Conservation (phyloP, 106 monocot genomes). For the Gastrodia elata region DNA sequence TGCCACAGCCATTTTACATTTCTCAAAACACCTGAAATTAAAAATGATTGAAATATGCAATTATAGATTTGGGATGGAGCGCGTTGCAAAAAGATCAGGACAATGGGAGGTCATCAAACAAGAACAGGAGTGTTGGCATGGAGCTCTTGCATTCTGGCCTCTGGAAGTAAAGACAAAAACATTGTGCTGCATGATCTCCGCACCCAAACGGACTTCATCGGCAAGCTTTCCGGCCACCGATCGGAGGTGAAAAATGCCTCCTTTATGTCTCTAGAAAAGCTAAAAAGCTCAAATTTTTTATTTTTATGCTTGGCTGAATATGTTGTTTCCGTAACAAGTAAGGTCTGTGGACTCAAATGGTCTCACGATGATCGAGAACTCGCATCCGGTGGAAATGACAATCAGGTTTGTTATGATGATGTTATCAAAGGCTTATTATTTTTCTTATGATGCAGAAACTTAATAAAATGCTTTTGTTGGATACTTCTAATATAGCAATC, state of each 20-base stretch:
- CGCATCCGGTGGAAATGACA: conserved; percentile 97
- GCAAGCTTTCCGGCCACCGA: conserved; percentile 73
- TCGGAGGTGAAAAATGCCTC: conserved; percentile 53
- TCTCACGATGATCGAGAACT: conserved; percentile 91
- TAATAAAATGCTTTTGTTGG: too few relatives aligned
- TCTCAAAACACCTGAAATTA: not conserved
- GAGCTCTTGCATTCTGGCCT: conserved; percentile 80
- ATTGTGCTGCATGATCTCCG: conserved; percentile 93
- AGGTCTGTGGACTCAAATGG: conserved; percentile 98
- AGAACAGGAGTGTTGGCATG: conserved; percentile 92
- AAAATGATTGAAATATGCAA: not conserved
- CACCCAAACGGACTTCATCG: conserved; percentile 53
- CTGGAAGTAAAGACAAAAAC: conserved; percentile 88
- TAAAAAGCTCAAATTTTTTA: not conserved
- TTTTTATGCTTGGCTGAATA: not conserved
- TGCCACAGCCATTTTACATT: not conserved
- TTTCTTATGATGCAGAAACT: not conserved
- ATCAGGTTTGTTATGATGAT: conserved; percentile 44
- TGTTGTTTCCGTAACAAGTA: conserved; percentile 1
- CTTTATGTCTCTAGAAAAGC: not conserved
- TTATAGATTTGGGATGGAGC: conserved; percentile 90
- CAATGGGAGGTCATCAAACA: conserved; percentile 74
- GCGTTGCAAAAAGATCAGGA: conserved; percentile 63
- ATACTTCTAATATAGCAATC: too few relatives aligned
- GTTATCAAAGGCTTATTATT: not conserved